Conservation (phyloP, 2,329 filamentous ascomycete species). For the Cadophora sp. region DNA sequence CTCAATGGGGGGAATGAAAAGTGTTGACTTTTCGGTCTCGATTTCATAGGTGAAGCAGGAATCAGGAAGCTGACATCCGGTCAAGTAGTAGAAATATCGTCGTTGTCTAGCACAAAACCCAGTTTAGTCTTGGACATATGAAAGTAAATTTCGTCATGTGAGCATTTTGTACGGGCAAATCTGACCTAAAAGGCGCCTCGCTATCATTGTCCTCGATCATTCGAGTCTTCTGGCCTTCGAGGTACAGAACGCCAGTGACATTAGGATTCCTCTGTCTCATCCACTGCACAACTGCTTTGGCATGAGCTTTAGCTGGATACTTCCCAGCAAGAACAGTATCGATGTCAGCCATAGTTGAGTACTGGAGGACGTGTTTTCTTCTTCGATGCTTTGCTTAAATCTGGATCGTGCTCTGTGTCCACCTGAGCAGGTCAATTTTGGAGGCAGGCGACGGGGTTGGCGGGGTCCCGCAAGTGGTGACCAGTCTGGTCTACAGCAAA, state of each 20-base stretch:
- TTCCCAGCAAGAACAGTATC: conserved; percentile 61
- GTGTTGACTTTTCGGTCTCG: conserved; percentile 71
- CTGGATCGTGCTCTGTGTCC: too few relatives aligned
- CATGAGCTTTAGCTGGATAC: conserved; percentile 88
- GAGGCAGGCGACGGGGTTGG: not conserved
- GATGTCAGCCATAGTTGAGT: conserved; percentile 24
- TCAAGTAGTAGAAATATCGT: conserved; percentile 93
- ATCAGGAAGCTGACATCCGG: conserved; percentile 82
- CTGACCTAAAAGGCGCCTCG: conserved; percentile 76
- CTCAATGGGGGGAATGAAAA: conserved; percentile 91
- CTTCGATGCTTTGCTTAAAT: too few relatives aligned
- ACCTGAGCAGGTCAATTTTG: not conserved
- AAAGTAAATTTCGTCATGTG: too few relatives aligned
- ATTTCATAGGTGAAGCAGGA: conserved; percentile 84
- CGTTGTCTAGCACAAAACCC: conserved; percentile 68
- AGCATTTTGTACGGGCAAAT: too few relatives aligned
- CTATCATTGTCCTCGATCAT: conserved; percentile 91
- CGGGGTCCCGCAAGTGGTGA: not conserved
- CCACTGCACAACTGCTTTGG: conserved; percentile 80
- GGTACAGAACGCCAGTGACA: conserved; percentile 77
- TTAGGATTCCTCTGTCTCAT: conserved; percentile 72
- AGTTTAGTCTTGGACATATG: conserved; percentile 12
- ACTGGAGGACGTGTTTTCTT: not conserved
- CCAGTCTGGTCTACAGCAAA: not conserved
- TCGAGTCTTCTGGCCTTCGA: conserved; percentile 83